A percentile compares a stretch with the other conserved stretches of the same genome.
phyloP scores from a whole-genome alignment of 306 rosid genomes.

The Vigna nakashimae region DNA sequence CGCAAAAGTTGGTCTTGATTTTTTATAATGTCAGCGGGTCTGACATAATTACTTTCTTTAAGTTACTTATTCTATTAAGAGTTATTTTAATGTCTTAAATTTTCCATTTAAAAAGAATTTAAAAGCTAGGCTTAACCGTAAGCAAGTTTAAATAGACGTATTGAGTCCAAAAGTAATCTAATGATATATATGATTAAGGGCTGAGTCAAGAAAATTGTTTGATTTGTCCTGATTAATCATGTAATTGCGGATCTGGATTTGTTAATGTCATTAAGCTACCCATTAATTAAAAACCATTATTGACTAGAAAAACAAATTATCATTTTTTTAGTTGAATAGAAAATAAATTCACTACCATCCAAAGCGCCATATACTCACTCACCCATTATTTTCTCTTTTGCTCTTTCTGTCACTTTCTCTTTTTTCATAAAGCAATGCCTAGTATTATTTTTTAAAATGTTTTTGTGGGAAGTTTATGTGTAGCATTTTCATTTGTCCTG shows the following conservation, averaged over 20 bases:
- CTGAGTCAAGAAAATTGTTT: not conserved
- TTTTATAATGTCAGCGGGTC: not conserved
- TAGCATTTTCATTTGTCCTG: not conserved
- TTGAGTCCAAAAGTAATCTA: not conserved
- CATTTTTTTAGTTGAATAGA: not conserved
- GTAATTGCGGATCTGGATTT: constrained; percentile 35
- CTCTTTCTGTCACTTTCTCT: not conserved
- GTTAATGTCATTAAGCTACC: not conserved
- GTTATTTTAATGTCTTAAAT: not conserved
- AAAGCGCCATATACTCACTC: not conserved
- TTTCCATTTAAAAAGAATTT: not conserved
- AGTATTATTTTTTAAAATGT: not conserved
- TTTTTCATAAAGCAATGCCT: not conserved
- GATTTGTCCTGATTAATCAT: not conserved
- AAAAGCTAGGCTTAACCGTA: not conserved
- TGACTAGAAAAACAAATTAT: not conserved
- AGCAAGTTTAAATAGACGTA: not conserved
- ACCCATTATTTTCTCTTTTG: not conserved
- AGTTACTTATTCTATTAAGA: no score
- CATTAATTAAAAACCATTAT: not conserved
- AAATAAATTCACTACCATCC: not conserved
- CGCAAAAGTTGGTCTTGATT: not conserved
- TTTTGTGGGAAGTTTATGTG: not conserved
- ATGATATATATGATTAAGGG: not conserved
- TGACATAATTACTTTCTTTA: no score